Conservation (phyloP, 2,329 filamentous ascomycete genomes). For the Apiospora saccharicola region DNA sequence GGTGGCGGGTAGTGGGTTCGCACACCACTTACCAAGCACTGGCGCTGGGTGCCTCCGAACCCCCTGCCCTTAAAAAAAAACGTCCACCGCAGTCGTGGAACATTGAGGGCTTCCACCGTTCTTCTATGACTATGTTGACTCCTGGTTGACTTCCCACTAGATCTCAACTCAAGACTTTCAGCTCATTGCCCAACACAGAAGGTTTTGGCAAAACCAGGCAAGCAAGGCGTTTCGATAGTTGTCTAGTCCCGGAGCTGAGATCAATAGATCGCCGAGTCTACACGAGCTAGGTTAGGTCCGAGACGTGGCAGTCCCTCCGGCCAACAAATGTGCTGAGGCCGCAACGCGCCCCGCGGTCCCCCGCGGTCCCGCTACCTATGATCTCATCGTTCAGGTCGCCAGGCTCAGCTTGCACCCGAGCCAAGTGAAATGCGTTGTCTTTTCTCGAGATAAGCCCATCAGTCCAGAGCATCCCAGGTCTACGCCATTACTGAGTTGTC, state of each 20-base stretch:
- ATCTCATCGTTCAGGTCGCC: not conserved
- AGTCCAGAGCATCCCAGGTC: not conserved
- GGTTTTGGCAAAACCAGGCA: not conserved
- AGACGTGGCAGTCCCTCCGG: conserved; percentile 8
- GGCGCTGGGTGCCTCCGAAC: not conserved
- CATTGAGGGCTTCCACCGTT: not conserved
- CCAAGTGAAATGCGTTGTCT: not conserved
- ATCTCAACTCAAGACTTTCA: not conserved
- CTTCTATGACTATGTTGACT: not conserved
- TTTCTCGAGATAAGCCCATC: not conserved
- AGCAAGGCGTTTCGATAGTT: not conserved
- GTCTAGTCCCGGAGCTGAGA: not conserved
- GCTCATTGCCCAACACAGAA: not conserved
- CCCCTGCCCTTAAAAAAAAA: not conserved
- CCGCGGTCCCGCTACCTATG: not conserved
- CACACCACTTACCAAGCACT: not conserved
- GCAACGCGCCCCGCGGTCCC: not conserved
- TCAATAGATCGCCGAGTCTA: not conserved
- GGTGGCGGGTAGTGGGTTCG: not conserved
- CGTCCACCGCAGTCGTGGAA: not conserved
- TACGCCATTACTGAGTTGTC: conserved; percentile 2
- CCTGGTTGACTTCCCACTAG: not conserved
- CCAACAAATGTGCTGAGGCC: conserved; percentile 6
- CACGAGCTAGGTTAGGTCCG: not conserved
- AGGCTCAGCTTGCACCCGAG: not conserved